Percentiles rank a stretch among this genome's conserved stretches.
These are phyloP conservation scores for Vanderwaltozyma yarrowii DNA, from an alignment of 805 yeast genomes.

Conservation along the genomic window DNA sequence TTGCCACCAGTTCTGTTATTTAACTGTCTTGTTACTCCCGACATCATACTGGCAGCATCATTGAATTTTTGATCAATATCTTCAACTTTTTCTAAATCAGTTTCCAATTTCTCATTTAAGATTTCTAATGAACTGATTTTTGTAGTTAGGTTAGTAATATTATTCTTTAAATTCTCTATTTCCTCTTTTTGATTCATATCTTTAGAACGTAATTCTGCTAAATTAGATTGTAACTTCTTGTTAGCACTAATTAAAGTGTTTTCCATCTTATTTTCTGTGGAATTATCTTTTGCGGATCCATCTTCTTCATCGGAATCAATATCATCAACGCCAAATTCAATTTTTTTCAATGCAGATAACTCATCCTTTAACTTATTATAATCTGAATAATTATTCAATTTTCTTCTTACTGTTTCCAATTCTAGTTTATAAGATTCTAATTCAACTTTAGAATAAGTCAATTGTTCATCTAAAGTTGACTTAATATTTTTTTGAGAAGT, in stretches of 20 bases:
- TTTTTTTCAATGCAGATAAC: constrained; percentile 56
- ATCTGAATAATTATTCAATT: constrained; percentile 46
- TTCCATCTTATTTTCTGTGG: constrained; percentile 34
- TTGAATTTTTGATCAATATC: constrained; percentile 30
- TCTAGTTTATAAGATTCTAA: constrained; percentile 40
- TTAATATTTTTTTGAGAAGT: constrained; percentile 9
- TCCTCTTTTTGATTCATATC: constrained; percentile 37
- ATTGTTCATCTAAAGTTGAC: constrained; percentile 23
- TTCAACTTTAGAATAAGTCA: constrained; percentile 37
- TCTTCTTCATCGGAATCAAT: constrained; percentile 19
- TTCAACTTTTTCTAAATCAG: constrained; percentile 56
- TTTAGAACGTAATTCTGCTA: constrained; percentile 55
- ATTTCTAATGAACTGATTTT: constrained; percentile 35
- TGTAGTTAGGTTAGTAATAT: constrained; percentile 26
- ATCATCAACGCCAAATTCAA: constrained; percentile 56
- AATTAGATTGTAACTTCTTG: constrained; percentile 58
- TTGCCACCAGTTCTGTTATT: constrained; percentile 20
- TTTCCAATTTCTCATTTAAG: constrained; percentile 56
- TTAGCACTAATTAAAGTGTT: constrained; percentile 59
- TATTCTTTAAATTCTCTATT: constrained; percentile 32
- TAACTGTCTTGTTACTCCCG: constrained; percentile 40
- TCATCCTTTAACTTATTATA: constrained; percentile 78
- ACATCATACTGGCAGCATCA: constrained; percentile 56
- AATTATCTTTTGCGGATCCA: constrained; percentile 25
- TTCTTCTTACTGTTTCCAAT: constrained; percentile 38